A percentile compares a stretch with the other conserved stretches of the same genome.
phyloP scores from a whole-genome alignment of 1,284 basidiomycete genomes.

The Cerrena zonata region DNA sequence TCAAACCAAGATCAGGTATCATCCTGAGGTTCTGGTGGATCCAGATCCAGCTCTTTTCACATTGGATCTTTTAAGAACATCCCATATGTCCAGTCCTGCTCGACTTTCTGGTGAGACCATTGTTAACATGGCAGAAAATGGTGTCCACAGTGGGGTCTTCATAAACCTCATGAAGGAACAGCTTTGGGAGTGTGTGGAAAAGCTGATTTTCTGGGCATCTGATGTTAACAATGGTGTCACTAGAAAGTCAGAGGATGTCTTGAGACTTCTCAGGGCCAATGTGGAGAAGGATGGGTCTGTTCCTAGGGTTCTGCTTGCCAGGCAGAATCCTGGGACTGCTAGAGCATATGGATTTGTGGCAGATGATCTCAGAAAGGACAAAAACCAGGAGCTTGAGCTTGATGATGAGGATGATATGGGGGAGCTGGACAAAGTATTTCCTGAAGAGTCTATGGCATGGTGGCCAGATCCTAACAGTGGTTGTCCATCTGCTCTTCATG shows the following conservation, averaged over 20 bases:
- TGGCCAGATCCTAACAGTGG: slow-evolving; percentile 38
- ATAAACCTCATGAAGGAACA: slow-evolving; percentile 20
- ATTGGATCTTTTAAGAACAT: slow-evolving; percentile 35
- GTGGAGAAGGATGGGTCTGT: slow-evolving; percentile 30
- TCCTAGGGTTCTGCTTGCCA: slow-evolving; percentile 24
- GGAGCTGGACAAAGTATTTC: slow-evolving; percentile 6
- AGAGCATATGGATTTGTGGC: slow-evolving; percentile 21
- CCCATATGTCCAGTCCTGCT: slow-evolving; percentile 30
- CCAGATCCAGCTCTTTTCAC: slow-evolving; percentile 30
- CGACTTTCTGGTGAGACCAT: slow-evolving; percentile 39
- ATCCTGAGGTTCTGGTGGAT: slow-evolving; percentile 8
- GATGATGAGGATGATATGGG: slow-evolving; percentile 14
- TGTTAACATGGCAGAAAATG: slow-evolving; percentile 42
- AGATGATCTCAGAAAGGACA: slow-evolving; percentile 15
- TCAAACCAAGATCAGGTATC: slow-evolving; percentile 38
- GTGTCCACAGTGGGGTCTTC: slow-evolving; percentile 30
- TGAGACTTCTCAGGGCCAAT: slow-evolving; percentile 23
- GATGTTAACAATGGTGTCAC: neutral
- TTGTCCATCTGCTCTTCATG: slow-evolving; percentile 36
- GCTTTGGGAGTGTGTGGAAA: slow-evolving; percentile 20
- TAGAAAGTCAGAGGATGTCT: neutral
- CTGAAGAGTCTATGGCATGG: slow-evolving; percentile 23
- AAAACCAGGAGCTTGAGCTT: neutral
- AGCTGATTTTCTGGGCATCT: slow-evolving; percentile 24
- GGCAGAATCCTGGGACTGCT: slow-evolving; percentile 27